Percentiles rank a stretch among this genome's conserved stretches.
These are phyloP conservation scores for Colletotrichum viniferum DNA, from an alignment of 2,329 filamentous ascomycete species.

Conservation along the genomic window DNA sequence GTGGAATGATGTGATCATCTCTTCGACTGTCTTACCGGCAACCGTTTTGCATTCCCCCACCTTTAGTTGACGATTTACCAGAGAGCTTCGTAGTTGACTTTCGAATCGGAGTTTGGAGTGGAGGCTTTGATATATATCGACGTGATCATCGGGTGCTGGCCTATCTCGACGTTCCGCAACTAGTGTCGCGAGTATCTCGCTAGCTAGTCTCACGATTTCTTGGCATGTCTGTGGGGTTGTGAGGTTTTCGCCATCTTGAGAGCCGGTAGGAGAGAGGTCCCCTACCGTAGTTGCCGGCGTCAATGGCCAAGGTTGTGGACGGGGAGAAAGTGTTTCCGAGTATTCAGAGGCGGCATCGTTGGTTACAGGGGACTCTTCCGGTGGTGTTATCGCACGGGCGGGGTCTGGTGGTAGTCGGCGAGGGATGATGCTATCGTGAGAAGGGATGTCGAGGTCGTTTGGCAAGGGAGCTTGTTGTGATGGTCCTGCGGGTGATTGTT, in stretches of 20 bases:
- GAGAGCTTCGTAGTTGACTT: not conserved
- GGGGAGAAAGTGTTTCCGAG: not conserved
- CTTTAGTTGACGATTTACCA: not conserved
- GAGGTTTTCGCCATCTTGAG: not conserved
- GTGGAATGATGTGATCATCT: not conserved
- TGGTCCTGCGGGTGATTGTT: not conserved
- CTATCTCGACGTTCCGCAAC: not conserved
- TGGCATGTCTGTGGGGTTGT: not conserved
- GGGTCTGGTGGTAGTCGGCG: not conserved
- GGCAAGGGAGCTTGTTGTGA: not conserved
- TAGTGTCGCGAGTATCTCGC: not conserved
- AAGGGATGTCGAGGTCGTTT: not conserved
- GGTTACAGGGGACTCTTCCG: not conserved
- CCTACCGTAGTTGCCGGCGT: not conserved
- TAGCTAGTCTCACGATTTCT: not conserved
- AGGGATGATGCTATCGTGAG: not conserved
- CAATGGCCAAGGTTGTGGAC: not conserved
- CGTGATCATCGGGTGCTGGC: not conserved
- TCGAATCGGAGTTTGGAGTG: slow-evolving; percentile 1
- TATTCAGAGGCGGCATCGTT: not conserved
- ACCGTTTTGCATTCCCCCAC: not conserved
- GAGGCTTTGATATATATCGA: not conserved
- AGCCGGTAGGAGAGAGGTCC: not conserved
- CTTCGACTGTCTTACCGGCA: not conserved
- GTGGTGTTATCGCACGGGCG: not conserved